Conservation (phyloP, 1,139 yeast genomes). For the Arxiozyma telluris region DNA sequence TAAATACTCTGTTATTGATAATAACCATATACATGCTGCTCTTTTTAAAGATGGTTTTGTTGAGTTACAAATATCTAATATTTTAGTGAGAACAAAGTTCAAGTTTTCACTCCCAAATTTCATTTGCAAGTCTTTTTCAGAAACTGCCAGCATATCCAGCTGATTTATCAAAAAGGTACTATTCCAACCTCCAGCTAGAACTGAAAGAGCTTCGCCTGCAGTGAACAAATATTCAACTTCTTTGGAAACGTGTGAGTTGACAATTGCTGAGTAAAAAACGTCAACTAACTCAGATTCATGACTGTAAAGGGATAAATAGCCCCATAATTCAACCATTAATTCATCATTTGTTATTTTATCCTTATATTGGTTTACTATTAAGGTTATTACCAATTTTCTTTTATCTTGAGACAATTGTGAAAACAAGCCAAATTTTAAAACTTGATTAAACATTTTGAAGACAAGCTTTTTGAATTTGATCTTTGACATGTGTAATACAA, state of each 20-base stretch:
- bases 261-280: constrained; percentile 39
- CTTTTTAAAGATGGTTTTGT: constrained; percentile 69
- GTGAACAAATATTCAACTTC: constrained; percentile 69
- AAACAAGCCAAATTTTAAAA: constrained; percentile 53
- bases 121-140: constrained; percentile 12
- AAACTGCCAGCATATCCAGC: constrained; percentile 37
- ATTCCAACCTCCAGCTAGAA: constrained; percentile 69
- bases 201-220: constrained; percentile 75
- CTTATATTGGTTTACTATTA: constrained; percentile 15
- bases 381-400: constrained; percentile 18
- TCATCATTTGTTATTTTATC: constrained; percentile 51
- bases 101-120: constrained; percentile 7
- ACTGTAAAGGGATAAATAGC: constrained; percentile 44
- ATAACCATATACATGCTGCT: constrained; percentile 79
- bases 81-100: constrained; percentile 35
- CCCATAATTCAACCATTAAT: constrained; percentile 46
- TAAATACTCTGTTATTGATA: constrained; percentile 71
- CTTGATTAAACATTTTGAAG: constrained; percentile 44
- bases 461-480: constrained; percentile 28
- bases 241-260: constrained; percentile 54
- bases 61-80: constrained; percentile 46
- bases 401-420: constrained; percentile 26
- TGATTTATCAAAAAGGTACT: constrained; percentile 47
- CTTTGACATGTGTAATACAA: constrained; percentile 1
- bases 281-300: constrained; percentile 23